phyloP scores from a whole-genome alignment of 1,284 basidiomycete genomes.

The Naganishia liquefaciens region DNA sequence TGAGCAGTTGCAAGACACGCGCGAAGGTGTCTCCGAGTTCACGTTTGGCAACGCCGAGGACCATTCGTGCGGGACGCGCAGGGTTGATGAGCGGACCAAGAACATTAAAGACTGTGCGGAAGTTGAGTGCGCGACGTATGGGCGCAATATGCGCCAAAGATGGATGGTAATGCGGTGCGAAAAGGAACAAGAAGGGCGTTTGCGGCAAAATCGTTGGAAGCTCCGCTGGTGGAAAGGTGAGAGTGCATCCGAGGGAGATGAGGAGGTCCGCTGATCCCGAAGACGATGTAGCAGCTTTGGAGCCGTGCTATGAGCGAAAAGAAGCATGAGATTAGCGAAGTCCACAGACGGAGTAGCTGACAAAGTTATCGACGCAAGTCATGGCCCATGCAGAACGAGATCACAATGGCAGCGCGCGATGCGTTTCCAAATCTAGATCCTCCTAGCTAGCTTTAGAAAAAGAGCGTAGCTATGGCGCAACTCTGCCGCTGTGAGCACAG shows the following conservation, averaged over 20 bases:
- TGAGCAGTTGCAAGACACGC: conserved; percentile 62
- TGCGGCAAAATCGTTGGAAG: conserved; percentile 58
- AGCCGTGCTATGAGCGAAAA: conserved; percentile 73
- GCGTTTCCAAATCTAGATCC: too few relatives aligned
- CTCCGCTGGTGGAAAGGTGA: conserved; percentile 68
- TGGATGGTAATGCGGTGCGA: conserved; percentile 92
- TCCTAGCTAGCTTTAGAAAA: too few relatives aligned
- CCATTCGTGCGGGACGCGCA: conserved; percentile 76
- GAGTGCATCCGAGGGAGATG: conserved; percentile 76
- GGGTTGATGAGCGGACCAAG: conserved; percentile 95
- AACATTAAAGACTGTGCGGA: conserved; percentile 96
- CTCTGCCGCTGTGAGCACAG: too few relatives aligned
- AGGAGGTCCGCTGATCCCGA: conserved; percentile 94
- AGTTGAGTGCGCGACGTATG: conserved; percentile 80
- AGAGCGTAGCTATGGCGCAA: too few relatives aligned
- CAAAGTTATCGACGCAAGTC: background rate
- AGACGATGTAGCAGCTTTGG: conserved; percentile 86
- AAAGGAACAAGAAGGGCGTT: conserved; percentile 86
- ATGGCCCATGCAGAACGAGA: background rate
- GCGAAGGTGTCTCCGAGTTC: conserved; percentile 86
- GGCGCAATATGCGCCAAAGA: conserved; percentile 80
- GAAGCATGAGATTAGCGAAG: background rate
- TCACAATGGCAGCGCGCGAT: too few relatives aligned
- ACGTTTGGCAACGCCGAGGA: conserved; percentile 83
- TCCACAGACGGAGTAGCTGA: too few relatives aligned